A percentile compares a stretch with the other conserved stretches of the same genome.
These are phyloP conservation scores for Starmerella stigmatis DNA, from an alignment of 805 yeast species.

Conservation along the genomic window DNA sequence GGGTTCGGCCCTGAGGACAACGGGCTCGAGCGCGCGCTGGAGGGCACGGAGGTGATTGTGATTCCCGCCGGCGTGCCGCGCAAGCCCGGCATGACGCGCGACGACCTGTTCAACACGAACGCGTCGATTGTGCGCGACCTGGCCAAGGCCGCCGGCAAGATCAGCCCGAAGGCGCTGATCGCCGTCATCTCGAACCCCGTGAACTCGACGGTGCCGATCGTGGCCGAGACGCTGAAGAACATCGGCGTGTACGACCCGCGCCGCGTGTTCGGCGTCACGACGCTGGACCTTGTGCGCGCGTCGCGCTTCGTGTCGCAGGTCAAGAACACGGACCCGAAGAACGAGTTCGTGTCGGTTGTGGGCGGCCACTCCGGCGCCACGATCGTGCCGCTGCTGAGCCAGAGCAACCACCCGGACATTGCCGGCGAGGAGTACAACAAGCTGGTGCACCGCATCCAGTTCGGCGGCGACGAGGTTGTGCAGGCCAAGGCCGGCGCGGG, in stretches of 20 bases:
- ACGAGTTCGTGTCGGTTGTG: conserved; percentile 74
- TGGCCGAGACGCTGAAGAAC: conserved; percentile 79
- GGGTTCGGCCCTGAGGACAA: conserved; percentile 78
- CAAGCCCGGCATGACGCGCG: conserved; percentile 99
- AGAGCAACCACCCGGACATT: conserved; percentile 49
- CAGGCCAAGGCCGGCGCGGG: conserved; percentile 91
- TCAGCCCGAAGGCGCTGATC: conserved; percentile 74
- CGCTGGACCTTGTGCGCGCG: conserved; percentile 83
- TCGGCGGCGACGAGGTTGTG: conserved; percentile 94
- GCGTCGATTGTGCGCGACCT: conserved; percentile 91
- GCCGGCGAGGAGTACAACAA: conserved; percentile 55
- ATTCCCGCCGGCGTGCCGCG: conserved; percentile 98
- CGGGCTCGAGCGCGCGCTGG: conserved; percentile 60
- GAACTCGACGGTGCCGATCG: conserved; percentile 95
- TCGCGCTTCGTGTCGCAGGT: conserved; percentile 72
- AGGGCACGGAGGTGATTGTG: conserved; percentile 64
- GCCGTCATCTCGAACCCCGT: conserved; percentile 88
- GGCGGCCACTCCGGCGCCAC: conserved; percentile 98
- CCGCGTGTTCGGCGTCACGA: conserved; percentile 91
- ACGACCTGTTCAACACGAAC: conserved; percentile 89
- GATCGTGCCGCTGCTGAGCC: conserved; percentile 86
- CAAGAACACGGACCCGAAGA: conserved; percentile 60
- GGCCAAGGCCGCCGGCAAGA: conserved; percentile 73
- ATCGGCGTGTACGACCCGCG: conserved; percentile 83
- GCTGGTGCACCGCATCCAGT: conserved; percentile 80